A percentile compares a stretch with the other conserved stretches of the same genome.
Conservation (phyloP, 805 yeast species). For the Yarrowia bubula region DNA sequence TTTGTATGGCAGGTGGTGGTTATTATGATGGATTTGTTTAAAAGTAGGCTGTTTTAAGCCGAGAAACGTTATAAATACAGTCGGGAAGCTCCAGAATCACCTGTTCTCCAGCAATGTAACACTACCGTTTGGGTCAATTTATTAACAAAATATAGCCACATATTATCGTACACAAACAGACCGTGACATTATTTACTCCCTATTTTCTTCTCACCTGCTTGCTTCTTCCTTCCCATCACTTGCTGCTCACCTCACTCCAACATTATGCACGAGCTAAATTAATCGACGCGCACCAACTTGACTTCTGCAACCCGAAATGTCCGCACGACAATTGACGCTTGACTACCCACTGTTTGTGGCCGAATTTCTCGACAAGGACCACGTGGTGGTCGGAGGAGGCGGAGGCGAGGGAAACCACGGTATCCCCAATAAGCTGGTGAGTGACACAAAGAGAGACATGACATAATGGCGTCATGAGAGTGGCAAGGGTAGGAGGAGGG, state of each 20-base stretch:
- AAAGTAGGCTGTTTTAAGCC: too few species aligned
- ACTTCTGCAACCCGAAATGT: not conserved
- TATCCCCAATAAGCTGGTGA: slow-evolving; percentile 68
- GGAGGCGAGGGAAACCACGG: slow-evolving; percentile 95
- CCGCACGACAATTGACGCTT: slow-evolving; percentile 30
- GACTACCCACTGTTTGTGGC: slow-evolving; percentile 73
- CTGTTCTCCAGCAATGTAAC: too few species aligned
- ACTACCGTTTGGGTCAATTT: too few species aligned
- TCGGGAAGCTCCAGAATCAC: too few species aligned
- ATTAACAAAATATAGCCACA: too few species aligned
- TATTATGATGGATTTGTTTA: too few species aligned
- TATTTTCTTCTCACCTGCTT: not conserved
- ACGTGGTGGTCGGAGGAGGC: slow-evolving; percentile 81
- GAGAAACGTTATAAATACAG: too few species aligned
- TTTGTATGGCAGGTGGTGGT: too few species aligned
- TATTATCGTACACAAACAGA: too few species aligned
- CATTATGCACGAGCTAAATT: slow-evolving; percentile 1
- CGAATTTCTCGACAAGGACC: slow-evolving; percentile 58
- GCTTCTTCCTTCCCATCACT: too few species aligned
- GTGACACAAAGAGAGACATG: slow-evolving; percentile 6
- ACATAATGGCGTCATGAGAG: not conserved
- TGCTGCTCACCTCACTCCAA: not conserved
- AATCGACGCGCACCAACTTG: slow-evolving; percentile 12
- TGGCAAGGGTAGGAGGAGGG: not conserved
- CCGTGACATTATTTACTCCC: too few species aligned